Conservation (phyloP, 495 filamentous ascomycete species). For the Hypoxylon cercidicola region DNA sequence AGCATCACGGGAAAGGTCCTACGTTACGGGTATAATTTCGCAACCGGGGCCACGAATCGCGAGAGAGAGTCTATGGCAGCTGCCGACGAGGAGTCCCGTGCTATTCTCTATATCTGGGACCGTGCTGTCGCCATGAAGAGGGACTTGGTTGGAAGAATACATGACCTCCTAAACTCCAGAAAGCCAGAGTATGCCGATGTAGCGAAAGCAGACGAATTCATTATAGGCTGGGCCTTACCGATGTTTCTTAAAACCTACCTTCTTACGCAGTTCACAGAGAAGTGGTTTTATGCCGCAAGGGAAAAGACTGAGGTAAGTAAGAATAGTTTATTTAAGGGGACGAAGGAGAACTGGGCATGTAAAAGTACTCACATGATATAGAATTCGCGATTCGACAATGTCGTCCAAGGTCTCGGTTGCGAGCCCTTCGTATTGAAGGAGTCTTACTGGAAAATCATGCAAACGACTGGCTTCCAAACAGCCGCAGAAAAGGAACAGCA, state of each 20-base stretch:
- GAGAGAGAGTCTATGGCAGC: slow-evolving; percentile 33
- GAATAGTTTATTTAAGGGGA: background rate
- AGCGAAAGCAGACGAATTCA: background rate
- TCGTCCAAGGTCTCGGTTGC: slow-evolving; percentile 23
- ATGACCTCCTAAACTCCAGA: slow-evolving; percentile 18
- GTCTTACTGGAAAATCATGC: slow-evolving; percentile 33
- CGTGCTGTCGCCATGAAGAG: slow-evolving; percentile 1
- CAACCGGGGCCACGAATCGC: slow-evolving; percentile 28
- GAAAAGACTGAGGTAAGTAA: slow-evolving; percentile 25
- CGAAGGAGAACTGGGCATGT: background rate
- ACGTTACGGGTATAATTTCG: slow-evolving; percentile 40
- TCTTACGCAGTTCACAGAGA: slow-evolving; percentile 10
- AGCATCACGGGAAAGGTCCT: slow-evolving; percentile 28
- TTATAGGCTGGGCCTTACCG: background rate
- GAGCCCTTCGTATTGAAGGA: slow-evolving; percentile 22
- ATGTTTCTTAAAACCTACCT: slow-evolving; percentile 11
- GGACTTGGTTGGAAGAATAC: slow-evolving; percentile 5
- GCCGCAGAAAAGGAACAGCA: slow-evolving; percentile 28
- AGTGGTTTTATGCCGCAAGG: slow-evolving; percentile 25
- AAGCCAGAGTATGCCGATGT: slow-evolving; percentile 15
- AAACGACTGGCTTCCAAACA: slow-evolving; percentile 19
- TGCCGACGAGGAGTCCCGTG: slow-evolving; percentile 18
- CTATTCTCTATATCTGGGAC: slow-evolving; percentile 35
- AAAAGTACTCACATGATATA: slow-evolving; percentile 6
- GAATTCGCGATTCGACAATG: slow-evolving; percentile 27